Percentiles rank a stretch among this genome's conserved stretches.
phyloP scores from a whole-genome alignment of 257 asterid genomes.

The Catharanthus roseus region DNA sequence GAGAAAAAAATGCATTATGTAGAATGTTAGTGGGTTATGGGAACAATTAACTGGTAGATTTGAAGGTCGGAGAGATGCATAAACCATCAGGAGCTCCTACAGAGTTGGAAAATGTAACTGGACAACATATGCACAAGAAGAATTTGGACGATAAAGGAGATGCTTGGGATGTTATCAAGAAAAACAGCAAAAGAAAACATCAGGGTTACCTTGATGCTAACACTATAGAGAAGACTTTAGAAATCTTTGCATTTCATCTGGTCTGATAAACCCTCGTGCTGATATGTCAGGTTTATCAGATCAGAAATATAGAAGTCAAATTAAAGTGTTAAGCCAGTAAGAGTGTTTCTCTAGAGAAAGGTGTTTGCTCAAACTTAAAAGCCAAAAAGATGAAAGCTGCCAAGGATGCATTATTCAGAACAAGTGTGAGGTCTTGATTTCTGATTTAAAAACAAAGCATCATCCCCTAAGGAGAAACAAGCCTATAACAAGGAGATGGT shows the following conservation, averaged over 20 bases:
- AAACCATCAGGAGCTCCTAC: too few species aligned
- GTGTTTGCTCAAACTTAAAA: conserved; percentile 15
- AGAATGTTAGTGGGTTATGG: too few species aligned
- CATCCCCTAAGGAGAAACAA: conserved; percentile 27
- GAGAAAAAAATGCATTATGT: too few species aligned
- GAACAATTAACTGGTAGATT: too few species aligned
- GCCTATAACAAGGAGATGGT: conserved; percentile 17
- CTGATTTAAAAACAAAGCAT: conserved; percentile 23
- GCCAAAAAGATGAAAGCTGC: conserved; percentile 23
- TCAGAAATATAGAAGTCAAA: conserved; percentile 23
- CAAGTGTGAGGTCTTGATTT: conserved; percentile 21
- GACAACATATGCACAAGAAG: conserved; percentile 14
- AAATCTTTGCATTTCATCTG: conserved; percentile 18
- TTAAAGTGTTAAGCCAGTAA: too few species aligned
- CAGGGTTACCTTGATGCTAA: conserved; percentile 20
- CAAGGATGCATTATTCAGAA: conserved; percentile 20
- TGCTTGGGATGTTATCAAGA: conserved; percentile 19
- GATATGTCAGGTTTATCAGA: conserved; percentile 31
- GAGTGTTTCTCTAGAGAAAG: conserved; percentile 18
- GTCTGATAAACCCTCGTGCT: conserved; percentile 15
- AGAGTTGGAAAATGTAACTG: too few species aligned
- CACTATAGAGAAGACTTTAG: conserved; percentile 17
- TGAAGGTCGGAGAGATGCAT: too few species aligned
- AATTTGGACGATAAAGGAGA: conserved; percentile 16
- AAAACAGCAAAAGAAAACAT: conserved; percentile 22